Percentiles rank a stretch among this genome's conserved stretches.
These are phyloP conservation scores for Filosporella fistucella DNA, from an alignment of 495 filamentous ascomycete species.

Conservation along the genomic window DNA sequence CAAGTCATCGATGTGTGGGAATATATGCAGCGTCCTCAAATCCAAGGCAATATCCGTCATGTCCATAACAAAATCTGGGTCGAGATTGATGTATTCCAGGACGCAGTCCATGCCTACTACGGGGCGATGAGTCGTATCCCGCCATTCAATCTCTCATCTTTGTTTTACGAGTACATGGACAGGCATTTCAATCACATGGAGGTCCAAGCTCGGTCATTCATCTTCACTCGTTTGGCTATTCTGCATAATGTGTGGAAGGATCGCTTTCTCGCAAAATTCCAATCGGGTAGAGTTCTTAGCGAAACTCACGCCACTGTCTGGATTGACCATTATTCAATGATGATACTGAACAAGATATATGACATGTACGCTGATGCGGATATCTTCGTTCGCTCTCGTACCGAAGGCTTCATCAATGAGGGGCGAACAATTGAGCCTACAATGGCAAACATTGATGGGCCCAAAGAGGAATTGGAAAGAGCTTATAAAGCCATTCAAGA, in stretches of 20 bases:
- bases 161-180: slow-evolving; percentile 29
- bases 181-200: slow-evolving; percentile 26
- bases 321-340: slow-evolving; percentile 24
- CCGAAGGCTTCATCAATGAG: slow-evolving; percentile 9
- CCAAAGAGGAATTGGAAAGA: not conserved
- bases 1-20: slow-evolving; percentile 30
- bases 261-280: slow-evolving; percentile 1
- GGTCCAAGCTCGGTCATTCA: slow-evolving; percentile 29
- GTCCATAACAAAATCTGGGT: slow-evolving; percentile 29
- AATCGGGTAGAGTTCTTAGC: not conserved
- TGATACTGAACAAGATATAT: slow-evolving; percentile 19
- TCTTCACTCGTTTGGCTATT: slow-evolving; percentile 20
- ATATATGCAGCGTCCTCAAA: slow-evolving; percentile 23
- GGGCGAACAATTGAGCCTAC: no score
- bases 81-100: slow-evolving; percentile 23
- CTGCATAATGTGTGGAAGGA: slow-evolving; percentile 22
- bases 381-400: slow-evolving; percentile 2
- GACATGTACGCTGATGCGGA: slow-evolving; percentile 13
- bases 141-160: slow-evolving; percentile 16
- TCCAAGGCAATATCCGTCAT: slow-evolving; percentile 23
- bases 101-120: slow-evolving; percentile 15
- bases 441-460: not conserved
- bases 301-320: slow-evolving; percentile 20
- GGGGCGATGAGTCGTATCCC: not conserved
- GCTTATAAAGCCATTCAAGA: slow-evolving; percentile 14